Base-by-base conservation (phyloP, 805 yeast species). In the Maudiozyma bulderi region DNA sequence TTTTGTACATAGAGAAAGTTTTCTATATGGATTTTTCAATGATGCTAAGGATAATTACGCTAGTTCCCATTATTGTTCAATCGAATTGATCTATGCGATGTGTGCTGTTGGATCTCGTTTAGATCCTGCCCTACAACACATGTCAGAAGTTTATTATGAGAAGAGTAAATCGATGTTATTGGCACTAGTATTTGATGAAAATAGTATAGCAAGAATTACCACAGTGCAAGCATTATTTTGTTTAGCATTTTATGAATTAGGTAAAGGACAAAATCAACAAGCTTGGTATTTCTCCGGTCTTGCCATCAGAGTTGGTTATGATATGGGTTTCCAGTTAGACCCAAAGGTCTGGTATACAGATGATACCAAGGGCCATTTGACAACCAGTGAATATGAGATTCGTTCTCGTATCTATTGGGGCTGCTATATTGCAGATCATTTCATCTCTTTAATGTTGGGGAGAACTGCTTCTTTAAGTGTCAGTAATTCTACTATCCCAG, bases 391-490 rank as follows among this genome's bases (percentile, higher is more conserved):
- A 54, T 68, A 75, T 14, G 78, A 74, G 40, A 78, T 81, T 48
- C 69, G 84, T 50, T 73, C 80, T 45, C 66, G 86, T 50, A 76
- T 81, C 9, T 78, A 77, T 58, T 81, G 86, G 86, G 86, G 86
- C 3, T 74, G 81, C 45, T 81, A 75, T 59, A 66, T 80, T 49
- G 82, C 81, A 2, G 86, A 81, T 60, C 84, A 79, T 58, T 76
- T 80, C 55, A 77, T 80, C 35, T 75, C 82, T 57, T 64, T 80
- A 37, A 66, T 80, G 45, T 62, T 80, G 44, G 86, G 86, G 3
- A 64, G 84, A 46, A 82, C 84, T 0, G 73, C 82, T 0, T 64
- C 75, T 1, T 60, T 81, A 46, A 76, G 79, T 56, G 69, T 76
- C 45, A 70, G 75, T 42, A 81, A 81, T 53, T 78, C 85, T 0